Evolutionary conservation across 345 rosid species (phyloP).

Genomic region (Populus tremula): DNA sequence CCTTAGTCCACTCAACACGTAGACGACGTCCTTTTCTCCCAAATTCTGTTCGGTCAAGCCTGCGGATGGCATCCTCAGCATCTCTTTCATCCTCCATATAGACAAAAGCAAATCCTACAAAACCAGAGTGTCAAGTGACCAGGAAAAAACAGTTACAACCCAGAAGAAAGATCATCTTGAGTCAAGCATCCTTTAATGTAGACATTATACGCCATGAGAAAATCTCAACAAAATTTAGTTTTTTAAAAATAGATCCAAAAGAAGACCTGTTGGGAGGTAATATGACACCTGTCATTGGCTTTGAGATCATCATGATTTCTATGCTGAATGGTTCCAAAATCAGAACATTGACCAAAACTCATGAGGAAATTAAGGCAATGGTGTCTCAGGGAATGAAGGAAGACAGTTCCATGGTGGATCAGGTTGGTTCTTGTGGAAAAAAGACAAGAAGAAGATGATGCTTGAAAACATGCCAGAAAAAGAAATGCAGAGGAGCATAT

Average conservation of each 20-base stretch:
- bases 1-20: slow-evolving; percentile 94
- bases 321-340: slow-evolving; percentile 55
- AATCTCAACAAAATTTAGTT: not conserved
- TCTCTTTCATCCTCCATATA: slow-evolving; percentile 92
- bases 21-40: slow-evolving; percentile 83
- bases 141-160: not conserved
- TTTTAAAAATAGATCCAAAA: not conserved
- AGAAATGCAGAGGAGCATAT: slow-evolving; percentile 50
- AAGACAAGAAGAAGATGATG: slow-evolving; percentile 58
- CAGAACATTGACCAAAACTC: slow-evolving; percentile 55
- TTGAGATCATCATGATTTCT: slow-evolving; percentile 53
- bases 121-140: not conserved
- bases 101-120: slow-evolving; percentile 75
- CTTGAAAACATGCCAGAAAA: slow-evolving; percentile 47
- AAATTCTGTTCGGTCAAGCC: slow-evolving; percentile 64
- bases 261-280: slow-evolving; percentile 34
- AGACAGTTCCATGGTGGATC: slow-evolving; percentile 50
- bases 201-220: not conserved
- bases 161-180: not conserved
- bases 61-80: slow-evolving; percentile 89
- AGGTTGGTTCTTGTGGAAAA: slow-evolving; percentile 45
- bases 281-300: slow-evolving; percentile 12
- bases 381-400: slow-evolving; percentile 47
- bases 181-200: not conserved
- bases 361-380: slow-evolving; percentile 61